These are phyloP conservation scores for Paraphoma sp. DNA, from an alignment of 2,329 filamentous ascomycete genomes.

Conservation along the genomic window DNA sequence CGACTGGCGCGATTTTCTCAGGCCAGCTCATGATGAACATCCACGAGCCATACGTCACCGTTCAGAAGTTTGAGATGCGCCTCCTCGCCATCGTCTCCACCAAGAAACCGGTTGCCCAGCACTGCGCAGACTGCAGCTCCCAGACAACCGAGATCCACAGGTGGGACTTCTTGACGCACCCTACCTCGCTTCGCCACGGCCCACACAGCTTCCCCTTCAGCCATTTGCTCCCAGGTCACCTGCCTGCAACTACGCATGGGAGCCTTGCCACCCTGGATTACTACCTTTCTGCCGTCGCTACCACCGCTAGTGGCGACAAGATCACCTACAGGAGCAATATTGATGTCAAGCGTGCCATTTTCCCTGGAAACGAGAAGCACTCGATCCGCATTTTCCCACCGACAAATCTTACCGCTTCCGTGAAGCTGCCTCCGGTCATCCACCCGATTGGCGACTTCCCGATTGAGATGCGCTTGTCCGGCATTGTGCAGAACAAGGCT, in stretches of 20 bases:
- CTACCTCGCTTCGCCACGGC: slow-evolving; percentile 53
- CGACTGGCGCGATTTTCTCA: slow-evolving; percentile 84
- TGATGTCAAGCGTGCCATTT: slow-evolving; percentile 78
- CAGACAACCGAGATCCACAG: slow-evolving; percentile 76
- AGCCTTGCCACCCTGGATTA: slow-evolving; percentile 78
- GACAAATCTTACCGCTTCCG: slow-evolving; percentile 87
- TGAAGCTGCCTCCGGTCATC: slow-evolving; percentile 81
- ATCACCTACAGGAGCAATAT: slow-evolving; percentile 73
- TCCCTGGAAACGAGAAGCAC: slow-evolving; percentile 81
- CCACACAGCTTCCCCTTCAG: slow-evolving; percentile 87
- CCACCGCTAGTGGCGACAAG: slow-evolving; percentile 65
- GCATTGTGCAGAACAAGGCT: slow-evolving; percentile 75
- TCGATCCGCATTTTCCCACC: slow-evolving; percentile 95
- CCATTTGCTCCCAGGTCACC: slow-evolving; percentile 79
- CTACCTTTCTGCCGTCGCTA: slow-evolving; percentile 63
- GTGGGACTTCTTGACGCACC: slow-evolving; percentile 71
- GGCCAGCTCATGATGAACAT: slow-evolving; percentile 80
- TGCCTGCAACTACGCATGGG: slow-evolving; percentile 84
- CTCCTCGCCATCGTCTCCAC: slow-evolving; percentile 75
- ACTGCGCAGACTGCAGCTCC: slow-evolving; percentile 78
- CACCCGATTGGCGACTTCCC: slow-evolving; percentile 85
- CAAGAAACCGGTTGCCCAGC: slow-evolving; percentile 80
- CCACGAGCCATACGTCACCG: slow-evolving; percentile 66
- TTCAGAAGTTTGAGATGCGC: slow-evolving; percentile 76
- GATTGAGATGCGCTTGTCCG: slow-evolving; percentile 81